Evolutionary conservation across 148 eudicot species (phyloP).

Genomic region (Linanthus parryae): DNA sequence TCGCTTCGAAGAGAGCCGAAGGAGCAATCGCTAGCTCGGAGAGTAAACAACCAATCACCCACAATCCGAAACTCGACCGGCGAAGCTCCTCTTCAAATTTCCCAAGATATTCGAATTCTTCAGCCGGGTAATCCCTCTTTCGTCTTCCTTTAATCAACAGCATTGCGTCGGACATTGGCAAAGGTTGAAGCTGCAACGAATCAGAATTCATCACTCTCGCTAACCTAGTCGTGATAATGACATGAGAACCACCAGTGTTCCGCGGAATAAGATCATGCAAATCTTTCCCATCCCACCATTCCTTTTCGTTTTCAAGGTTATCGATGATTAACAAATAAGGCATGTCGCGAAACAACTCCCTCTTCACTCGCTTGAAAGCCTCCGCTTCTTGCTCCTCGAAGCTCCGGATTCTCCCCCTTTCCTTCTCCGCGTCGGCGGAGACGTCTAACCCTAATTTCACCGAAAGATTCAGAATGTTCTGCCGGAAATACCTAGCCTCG

Average conservation of each 20-base stretch:
- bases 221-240: constrained; percentile 70
- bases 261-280: constrained; percentile 74
- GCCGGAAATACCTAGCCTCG: constrained; percentile 67
- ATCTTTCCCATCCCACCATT: constrained; percentile 95
- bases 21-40: constrained; percentile 69
- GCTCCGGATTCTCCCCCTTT: constrained; percentile 71
- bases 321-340: constrained; percentile 78
- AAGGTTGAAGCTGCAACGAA: constrained; percentile 51
- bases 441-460: constrained; percentile 58
- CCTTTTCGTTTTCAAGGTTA: constrained; percentile 71
- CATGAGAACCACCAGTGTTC: constrained; percentile 77
- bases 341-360: constrained; percentile 71
- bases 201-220: constrained; percentile 66
- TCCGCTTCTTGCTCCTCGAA: constrained; percentile 89
- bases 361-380: constrained; percentile 75
- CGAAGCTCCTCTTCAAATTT: constrained; percentile 59
- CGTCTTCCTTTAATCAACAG: constrained; percentile 47
- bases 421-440: constrained; percentile 79
- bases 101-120: constrained; percentile 45
- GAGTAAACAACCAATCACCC: constrained; percentile 56
- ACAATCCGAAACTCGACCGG: constrained; percentile 65
- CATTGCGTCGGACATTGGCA: constrained; percentile 61
- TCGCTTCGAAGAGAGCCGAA: constrained; percentile 58
- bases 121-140: constrained; percentile 55
- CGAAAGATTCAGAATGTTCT: constrained; percentile 64